Base-by-base conservation (phyloP, 1,284 basidiomycete genomes). In the Cutaneotrichosporon spelunceum region DNA sequence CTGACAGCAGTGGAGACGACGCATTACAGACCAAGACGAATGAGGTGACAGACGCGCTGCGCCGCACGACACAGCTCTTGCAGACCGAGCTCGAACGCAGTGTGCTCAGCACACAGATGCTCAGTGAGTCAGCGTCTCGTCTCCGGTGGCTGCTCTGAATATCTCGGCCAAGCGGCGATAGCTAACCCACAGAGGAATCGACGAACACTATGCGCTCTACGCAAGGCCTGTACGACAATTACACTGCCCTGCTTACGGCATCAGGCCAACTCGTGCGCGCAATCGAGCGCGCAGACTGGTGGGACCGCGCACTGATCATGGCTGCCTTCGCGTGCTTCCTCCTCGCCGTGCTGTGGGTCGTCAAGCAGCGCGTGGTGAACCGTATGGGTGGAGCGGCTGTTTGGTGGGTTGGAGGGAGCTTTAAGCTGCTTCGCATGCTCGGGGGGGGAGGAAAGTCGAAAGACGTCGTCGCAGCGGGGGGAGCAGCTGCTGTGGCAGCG, bases 51-150 rank as follows among this genome's bases (percentile, higher is more conserved):
- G 87, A 89, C 53, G 86, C 91, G 2, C 80, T 97, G 5, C 86
- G 89, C 55, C 84, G 92, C 34, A 96, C 93, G 7, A 84, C 93
- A 29, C 83, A 82, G 21, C 80, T 91, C 10, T 91, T 97, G 88
- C 91, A 94, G 78, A 85, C 85, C 52, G 93, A 97, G 72, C 85
- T 97, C 3, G 90, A 96, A 72, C 85, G 87, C 34, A 93, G 91
- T 1, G 90, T 94, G 13, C 81, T 95, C 49, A 87, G 89, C 1
- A 84, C 83, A 4, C 93, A 97, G 73, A 86, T 93, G 75, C 84
- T 96, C 27, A 89, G 91, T 90, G 67, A 50, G 84, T 78, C 19
- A 11, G 30, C 30, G 4, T 26, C 21, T 24, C 6, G n/a, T n/a
- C n/a, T n/a, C n/a, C n/a, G n/a, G n/a, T n/a, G n/a, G n/a, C n/a